Percentiles rank a stretch among this genome's conserved stretches.
phyloP scores from a whole-genome alignment of 805 yeast genomes.

The Tetrapisispora namnaoensis region DNA sequence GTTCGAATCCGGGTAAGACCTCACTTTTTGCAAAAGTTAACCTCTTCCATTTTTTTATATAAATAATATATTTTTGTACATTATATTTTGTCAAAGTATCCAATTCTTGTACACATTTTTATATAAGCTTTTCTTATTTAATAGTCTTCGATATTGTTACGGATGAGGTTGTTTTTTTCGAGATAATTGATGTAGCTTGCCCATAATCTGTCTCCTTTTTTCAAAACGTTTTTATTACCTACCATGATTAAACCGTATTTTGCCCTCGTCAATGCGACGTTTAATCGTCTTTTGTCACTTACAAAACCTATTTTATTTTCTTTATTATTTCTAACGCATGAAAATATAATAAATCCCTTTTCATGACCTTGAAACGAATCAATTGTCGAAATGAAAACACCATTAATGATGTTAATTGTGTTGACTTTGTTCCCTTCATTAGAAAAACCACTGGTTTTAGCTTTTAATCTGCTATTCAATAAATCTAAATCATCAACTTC shows the following conservation, averaged over 20 bases:
- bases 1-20: conserved; percentile 83
- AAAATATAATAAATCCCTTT: conserved; percentile 71
- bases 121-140: background rate
- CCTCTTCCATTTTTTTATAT: no score
- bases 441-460: conserved; percentile 5
- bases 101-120: no score
- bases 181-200: conserved; percentile 37
- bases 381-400: conserved; percentile 47
- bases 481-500: conserved; percentile 57
- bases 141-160: conserved; percentile 15
- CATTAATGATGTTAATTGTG: conserved; percentile 32
- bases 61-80: no score
- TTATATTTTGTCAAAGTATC: no score
- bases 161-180: conserved; percentile 28
- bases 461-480: conserved; percentile 24
- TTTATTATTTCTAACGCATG: conserved; percentile 63
- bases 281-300: conserved; percentile 50
- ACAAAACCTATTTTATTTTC: conserved; percentile 52
- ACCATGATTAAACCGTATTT: conserved; percentile 49
- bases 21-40: no score
- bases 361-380: conserved; percentile 97
- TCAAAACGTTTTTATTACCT: conserved; percentile 49
- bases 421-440: conserved; percentile 5
- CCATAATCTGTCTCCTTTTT: conserved; percentile 40
- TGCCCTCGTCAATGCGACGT: conserved; percentile 67